Base-by-base conservation (phyloP, 495 filamentous ascomycete genomes). In the Pyrenopolyporus hunteri region DNA sequence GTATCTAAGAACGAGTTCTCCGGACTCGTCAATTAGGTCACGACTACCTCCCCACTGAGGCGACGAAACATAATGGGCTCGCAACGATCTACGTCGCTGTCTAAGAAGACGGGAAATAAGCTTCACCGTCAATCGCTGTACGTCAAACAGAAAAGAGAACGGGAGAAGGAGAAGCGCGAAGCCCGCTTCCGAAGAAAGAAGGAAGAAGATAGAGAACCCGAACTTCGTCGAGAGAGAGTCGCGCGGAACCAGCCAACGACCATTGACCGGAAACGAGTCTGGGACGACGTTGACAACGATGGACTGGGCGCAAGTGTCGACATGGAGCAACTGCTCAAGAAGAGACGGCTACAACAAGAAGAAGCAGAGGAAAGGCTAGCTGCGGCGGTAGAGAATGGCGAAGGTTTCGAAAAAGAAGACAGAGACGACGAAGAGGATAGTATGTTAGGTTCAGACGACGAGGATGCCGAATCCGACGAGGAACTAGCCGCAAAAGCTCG, bases 231-330 rank as follows among this genome's bases (percentile, higher is more conserved):
- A 48, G 82, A 87, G 48, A 82, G 94, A 63, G 78, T 91, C 43
- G 85, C 80, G 59, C 83, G 81, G 62, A 98, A 97, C 76, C 79
- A 92, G 32, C 91, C 94, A 1, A 70, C 85, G 32, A 97, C 91
- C 2, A 83, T 97, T 17, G 94, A 98, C 59, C 83, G 86, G 40
- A 97, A 97, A 80, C 78, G 94, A 69, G 85, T 90, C 46, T 98
- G 93, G 93, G 94, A 98, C 67, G 89, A 95, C 32, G 84, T 88
- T n/a, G 89, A 89, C 52, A 87, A 88, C 39, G 91, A 90, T 60
- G 82, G 84, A 63, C 75, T 96, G 36, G 88, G 89, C 19, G 72
- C 88, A 56, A 89, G 86, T 49, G 87, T 95, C 6, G 89, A 96
- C 71, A 82, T 93, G 35, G 87, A 88, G 69, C 81, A 86, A 64